Base-by-base conservation (phyloP, 208 protist genomes). In the Balamuthia mandrillaris region DNA sequence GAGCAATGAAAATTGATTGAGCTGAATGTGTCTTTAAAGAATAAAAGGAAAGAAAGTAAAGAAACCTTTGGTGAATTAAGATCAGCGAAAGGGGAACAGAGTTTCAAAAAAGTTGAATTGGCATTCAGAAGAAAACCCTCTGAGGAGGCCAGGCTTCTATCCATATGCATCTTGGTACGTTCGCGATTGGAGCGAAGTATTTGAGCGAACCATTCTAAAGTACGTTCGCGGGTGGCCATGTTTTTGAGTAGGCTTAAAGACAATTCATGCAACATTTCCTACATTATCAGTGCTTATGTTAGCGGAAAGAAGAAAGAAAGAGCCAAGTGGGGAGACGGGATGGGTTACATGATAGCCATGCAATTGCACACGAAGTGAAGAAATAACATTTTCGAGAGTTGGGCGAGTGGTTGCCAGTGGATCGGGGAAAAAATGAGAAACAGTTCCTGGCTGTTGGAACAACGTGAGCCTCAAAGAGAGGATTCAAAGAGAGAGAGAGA, bases 81-180 rank as follows among this genome's bases (percentile, higher is more conserved):
- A 18, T 81, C 74, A 16, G 74, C 63, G 74, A 81, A 81, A 18
- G 74, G 74, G 49, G 39, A 24, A 21, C 74, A 81, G n/a, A 41
- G n/a, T 35, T 63, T 16, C 2, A 81, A 35, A 44, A 81, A 9
- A 6, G 63, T 41, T 21, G 37, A 49, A 33, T 14, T 39, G 49
- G 63, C 37, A 52, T 81, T 81, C 9, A 63, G 9, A 33, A 81
- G 58, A 41, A 81, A 81, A 18, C 74, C 74, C 18, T 81, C 74
- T 35, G 51, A 45, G 0, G 74, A 63, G 12, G 49, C 39, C 24
- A 52, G 49, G 74, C 58, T 65, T 44, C 74, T 44, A 29, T 81
- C 74, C n/a, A 63, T n/a, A 44, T 81, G 74, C 2, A 81, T 24
- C 51, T 81, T 81, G 31, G 3, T 63, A 7, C 74, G 74, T 6